Percentiles rank a stretch among this genome's conserved stretches.
Evolutionary conservation across 1,139 yeast species (phyloP).

Genomic region (Zygosaccharomyces pseudobailii): DNA sequence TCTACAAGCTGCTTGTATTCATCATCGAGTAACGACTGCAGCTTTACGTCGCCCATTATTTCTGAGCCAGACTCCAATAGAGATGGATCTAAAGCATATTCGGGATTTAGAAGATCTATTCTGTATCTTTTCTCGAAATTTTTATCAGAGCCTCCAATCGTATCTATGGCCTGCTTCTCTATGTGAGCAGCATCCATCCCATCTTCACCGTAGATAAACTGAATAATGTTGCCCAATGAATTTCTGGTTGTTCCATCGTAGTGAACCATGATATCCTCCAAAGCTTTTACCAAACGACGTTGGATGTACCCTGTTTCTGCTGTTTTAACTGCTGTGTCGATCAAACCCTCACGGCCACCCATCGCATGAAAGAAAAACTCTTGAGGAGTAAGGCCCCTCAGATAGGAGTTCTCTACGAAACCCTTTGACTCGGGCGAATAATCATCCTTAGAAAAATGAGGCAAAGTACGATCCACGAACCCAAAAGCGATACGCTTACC

Average conservation of each 20-base stretch:
- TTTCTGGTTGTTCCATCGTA: constrained; percentile 98
- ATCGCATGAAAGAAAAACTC: constrained; percentile 99
- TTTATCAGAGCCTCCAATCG: constrained; percentile 87
- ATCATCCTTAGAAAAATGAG: constrained; percentile 97
- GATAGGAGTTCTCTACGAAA: constrained; percentile 92
- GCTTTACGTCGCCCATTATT: constrained; percentile 80
- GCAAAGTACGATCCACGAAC: constrained; percentile 90
- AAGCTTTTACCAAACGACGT: constrained; percentile 96
- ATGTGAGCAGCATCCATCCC: constrained; percentile 98
- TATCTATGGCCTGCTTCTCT: constrained; percentile 94
- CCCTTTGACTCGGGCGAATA: constrained; percentile 98
- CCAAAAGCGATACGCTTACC: constrained; percentile 99
- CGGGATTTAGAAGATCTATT: constrained; percentile 77
- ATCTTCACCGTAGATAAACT: constrained; percentile 97
- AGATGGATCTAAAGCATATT: constrained; percentile 60
- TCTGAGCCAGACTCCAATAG: constrained; percentile 85
- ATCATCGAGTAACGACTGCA: constrained; percentile 75
- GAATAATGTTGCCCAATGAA: constrained; percentile 92
- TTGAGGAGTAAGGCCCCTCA: constrained; percentile 97
- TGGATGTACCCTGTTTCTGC: constrained; percentile 99
- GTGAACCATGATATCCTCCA: constrained; percentile 98
- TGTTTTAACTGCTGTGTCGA: constrained; percentile 97
- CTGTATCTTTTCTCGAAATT: constrained; percentile 81
- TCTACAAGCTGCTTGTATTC: constrained; percentile 72
- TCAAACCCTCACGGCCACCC: constrained; percentile 99